Conservation (phyloP, 2,329 filamentous ascomycete species). For the Ramichloridium luteum region DNA sequence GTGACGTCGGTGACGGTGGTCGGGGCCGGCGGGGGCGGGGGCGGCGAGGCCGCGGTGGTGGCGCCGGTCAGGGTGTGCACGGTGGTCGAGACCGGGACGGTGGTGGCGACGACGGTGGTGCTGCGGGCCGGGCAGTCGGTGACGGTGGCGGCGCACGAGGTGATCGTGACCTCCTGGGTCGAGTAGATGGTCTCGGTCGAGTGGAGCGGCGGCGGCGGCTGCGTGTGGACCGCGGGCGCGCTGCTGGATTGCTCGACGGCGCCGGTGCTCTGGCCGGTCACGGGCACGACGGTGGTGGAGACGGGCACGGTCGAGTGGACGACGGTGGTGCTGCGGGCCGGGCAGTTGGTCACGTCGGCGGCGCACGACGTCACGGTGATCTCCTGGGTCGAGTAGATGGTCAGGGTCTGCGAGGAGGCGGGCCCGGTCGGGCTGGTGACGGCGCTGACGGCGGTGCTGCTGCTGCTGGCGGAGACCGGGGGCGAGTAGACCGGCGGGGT, state of each 20-base stretch:
- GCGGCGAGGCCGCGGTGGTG: constrained; percentile 16
- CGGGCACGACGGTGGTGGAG: constrained; percentile 31
- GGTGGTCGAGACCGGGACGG: constrained; percentile 30
- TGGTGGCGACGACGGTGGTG: constrained; percentile 25
- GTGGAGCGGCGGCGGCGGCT: constrained; percentile 1
- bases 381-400: constrained; percentile 31
- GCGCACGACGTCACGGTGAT: constrained; percentile 22
- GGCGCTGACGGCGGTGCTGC: constrained; percentile 23
- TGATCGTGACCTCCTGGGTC: constrained; percentile 29
- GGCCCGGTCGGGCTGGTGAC: no score
- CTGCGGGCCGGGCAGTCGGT: constrained; percentile 20
- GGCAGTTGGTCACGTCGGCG: constrained; percentile 11
- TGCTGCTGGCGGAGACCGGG: no score
- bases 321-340: constrained; percentile 22
- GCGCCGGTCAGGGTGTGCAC: no score
- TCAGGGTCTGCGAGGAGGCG: constrained; percentile 24
- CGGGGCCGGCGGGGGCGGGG: constrained; percentile 2
- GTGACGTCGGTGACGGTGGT: constrained; percentile 8
- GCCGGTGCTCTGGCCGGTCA: constrained; percentile 27
- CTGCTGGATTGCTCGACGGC: no score
- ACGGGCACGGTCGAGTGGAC: constrained; percentile 28
- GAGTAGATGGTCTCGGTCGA: constrained; percentile 31
- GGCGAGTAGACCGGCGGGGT: constrained; percentile 30
- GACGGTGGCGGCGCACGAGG: constrained; percentile 11
- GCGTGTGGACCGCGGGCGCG: no score